Evolutionary conservation across 495 filamentous ascomycete genomes (phyloP).

Genomic region (Tuber indicum): DNA sequence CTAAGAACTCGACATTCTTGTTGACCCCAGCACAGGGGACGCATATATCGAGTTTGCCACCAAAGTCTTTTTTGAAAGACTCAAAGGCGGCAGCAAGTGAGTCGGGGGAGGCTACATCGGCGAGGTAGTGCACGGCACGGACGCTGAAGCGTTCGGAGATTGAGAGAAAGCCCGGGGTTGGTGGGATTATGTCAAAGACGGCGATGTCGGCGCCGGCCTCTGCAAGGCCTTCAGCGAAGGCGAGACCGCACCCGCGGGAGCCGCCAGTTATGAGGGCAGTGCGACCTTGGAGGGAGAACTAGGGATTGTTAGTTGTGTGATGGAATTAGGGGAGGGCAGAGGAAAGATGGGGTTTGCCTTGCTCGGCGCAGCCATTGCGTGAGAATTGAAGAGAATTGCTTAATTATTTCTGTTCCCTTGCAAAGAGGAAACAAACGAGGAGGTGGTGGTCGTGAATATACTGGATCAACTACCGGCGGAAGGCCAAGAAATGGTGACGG

Average conservation of each 20-base stretch:
- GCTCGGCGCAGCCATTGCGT: neutral
- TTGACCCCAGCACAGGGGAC: slow-evolving; percentile 62
- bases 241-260: slow-evolving; percentile 70
- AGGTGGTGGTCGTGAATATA: neutral
- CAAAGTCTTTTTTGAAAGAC: slow-evolving; percentile 76
- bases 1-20: slow-evolving; percentile 36
- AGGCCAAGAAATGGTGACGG: neutral
- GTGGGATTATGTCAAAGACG: slow-evolving; percentile 45
- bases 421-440: neutral
- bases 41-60: slow-evolving; percentile 64
- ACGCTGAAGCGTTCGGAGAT: slow-evolving; percentile 44
- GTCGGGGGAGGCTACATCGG: slow-evolving; percentile 45
- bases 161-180: slow-evolving; percentile 32
- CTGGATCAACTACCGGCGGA: neutral
- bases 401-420: neutral
- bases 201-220: slow-evolving; percentile 42
- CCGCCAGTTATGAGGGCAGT: slow-evolving; percentile 89
- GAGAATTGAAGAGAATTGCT: neutral
- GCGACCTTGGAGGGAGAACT: slow-evolving; percentile 86
- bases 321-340: neutral
- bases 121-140: slow-evolving; percentile 44
- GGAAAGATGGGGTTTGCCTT: neutral
- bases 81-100: slow-evolving; percentile 66
- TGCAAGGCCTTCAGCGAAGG: slow-evolving; percentile 40
- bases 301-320: slow-evolving; percentile 54